A percentile compares a stretch with the other conserved stretches of the same genome.
Evolutionary conservation across 192 early-diverging fungal species (phyloP).

Genomic region (Diversispora epigaea): DNA sequence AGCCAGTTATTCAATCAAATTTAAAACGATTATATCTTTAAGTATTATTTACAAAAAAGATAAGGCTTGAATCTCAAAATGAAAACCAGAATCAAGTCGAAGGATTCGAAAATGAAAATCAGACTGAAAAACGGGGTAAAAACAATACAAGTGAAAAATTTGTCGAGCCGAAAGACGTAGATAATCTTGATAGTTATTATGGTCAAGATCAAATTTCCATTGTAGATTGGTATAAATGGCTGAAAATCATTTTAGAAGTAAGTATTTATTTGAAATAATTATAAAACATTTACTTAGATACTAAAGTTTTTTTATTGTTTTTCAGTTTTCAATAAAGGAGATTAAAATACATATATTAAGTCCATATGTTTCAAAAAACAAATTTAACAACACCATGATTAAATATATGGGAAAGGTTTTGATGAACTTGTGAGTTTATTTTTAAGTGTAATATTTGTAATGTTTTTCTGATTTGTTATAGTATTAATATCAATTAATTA

Average conservation of each 20-base stretch:
- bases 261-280: background rate
- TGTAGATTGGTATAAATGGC: conserved; percentile 1
- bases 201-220: background rate
- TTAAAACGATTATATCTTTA: background rate
- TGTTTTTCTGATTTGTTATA: background rate
- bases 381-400: conserved; percentile 25
- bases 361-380: conserved; percentile 17
- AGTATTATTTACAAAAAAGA: background rate
- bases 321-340: background rate
- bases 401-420: conserved; percentile 26
- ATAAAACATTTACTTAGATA: conserved; percentile 3
- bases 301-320: background rate
- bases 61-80: background rate
- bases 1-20: background rate
- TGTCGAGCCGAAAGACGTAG: background rate
- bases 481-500: conserved; percentile 17
- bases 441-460: conserved; percentile 12
- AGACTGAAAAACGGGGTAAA: too few relatives aligned
- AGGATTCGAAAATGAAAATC: background rate
- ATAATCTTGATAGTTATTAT: background rate
- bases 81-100: background rate
- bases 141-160: too few relatives aligned
- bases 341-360: background rate
- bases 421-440: conserved; percentile 28
- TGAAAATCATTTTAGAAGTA: background rate